Evolutionary conservation across 352 stramenopile species (phyloP), one percentile per base, ranked within the genome.

Genomic region (Pythium myriotylum): DNA sequence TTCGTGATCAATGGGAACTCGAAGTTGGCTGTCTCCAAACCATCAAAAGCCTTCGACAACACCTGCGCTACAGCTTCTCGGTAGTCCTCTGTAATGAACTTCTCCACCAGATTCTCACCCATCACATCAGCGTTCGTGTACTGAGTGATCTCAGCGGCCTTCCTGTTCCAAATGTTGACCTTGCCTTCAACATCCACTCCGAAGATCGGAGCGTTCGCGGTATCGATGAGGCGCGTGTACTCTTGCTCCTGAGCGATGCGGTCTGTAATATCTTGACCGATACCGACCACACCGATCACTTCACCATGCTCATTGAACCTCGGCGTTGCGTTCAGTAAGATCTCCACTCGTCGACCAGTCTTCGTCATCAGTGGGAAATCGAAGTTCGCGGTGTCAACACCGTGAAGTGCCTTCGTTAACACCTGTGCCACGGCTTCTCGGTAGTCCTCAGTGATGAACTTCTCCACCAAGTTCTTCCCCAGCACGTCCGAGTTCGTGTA

Each of bases 81-180:
- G 49, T 88, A 79, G 12, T 89, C 68, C 53, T 79, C 67, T 0
- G 75, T 74, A 29, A 96, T 89, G 48, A 95, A 73, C 27, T 68
- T 81, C 17, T 94, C 70, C 0, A 97, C 82, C 1, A 97, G 57
- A 16, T 83, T 69, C 41, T 80, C 67, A 9, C 80, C 89, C 72
- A 96, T 91, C 2, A 94, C 87, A 68, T 97, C 91, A 29, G 91
- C 71, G 4, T 81, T 77, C 3, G 67, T 65, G 64, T 91, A 97
- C 59, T 93, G 88, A 40, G 79, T 95, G 10, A 78, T 77, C 49
- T 84, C 83, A 5, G 74, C 61, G 3, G 83, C 88, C 47, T 91
- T 94, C 19, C 89, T 64, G 56, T 97, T 97, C 67, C 91, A 97
- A 54, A 87, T 87, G 29, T 85, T 77, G 13, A 86, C 63, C 17